These are phyloP conservation scores for Stramenopiles sp. DNA, from an alignment of 352 stramenopile species.

Conservation along the genomic window DNA sequence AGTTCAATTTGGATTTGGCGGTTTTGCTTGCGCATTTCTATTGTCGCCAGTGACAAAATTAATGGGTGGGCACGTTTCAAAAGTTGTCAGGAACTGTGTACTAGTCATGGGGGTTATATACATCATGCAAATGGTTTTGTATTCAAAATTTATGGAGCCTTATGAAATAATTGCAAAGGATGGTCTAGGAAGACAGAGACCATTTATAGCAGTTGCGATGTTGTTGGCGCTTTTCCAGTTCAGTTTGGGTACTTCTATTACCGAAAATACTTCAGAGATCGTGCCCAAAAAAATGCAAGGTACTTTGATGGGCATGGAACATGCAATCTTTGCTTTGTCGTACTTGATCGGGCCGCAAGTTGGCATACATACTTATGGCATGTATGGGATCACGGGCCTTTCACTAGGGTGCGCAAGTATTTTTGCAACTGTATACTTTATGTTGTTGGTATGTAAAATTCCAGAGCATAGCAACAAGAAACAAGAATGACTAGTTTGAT, in stretches of 20 bases:
- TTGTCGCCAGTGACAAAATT: too few relatives aligned
- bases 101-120: neutral
- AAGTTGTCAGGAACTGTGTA: constrained; percentile 26
- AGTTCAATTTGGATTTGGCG: too few relatives aligned
- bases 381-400: too few relatives aligned
- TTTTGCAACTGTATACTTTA: too few relatives aligned
- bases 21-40: too few relatives aligned
- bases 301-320: constrained; percentile 34
- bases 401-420: too few relatives aligned
- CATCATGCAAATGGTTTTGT: neutral
- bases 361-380: too few relatives aligned
- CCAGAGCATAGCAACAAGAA: too few relatives aligned
- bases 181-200: constrained; percentile 12
- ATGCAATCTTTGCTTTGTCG: constrained; percentile 35
- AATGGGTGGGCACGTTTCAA: constrained; percentile 26
- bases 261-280: constrained; percentile 30
- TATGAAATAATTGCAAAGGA: constrained; percentile 14
- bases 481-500: too few relatives aligned
- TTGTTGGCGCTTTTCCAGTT: constrained; percentile 26
- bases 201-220: constrained; percentile 20
- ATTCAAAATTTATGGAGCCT: constrained; percentile 17
- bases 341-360: constrained; percentile 30
- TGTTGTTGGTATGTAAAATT: too few relatives aligned
- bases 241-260: constrained; percentile 30
- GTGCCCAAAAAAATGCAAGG: constrained; percentile 28